Evolutionary conservation across 306 rosid species (phyloP), one percentile per base, ranked within the genome.

Genomic region (Sophora flavescens): DNA sequence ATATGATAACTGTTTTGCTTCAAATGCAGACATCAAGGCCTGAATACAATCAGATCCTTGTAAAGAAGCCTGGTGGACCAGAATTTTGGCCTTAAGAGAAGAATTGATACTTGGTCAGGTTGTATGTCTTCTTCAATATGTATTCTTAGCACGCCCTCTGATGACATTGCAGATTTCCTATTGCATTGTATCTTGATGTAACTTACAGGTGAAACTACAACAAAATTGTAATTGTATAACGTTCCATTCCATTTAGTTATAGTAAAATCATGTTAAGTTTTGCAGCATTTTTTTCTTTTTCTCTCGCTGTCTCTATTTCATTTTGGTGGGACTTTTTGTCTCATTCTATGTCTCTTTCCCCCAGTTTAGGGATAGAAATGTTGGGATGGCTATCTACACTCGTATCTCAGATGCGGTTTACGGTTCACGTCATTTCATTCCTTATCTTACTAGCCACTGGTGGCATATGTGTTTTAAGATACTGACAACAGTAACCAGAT

Each of bases 1-100:
- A 1, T 2, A 30, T 30, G 17, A 62, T 69, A 50, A 36, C 28
- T 41, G 10, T 67, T 65, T 64, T 64, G 30, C 58, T 53, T 84
- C 41, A 63, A 78, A 8, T 88, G 88, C 93, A 91, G 98, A 90
- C 98, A 51, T 90, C 96, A 70, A 89, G 93, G 74, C 95, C 96
- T n/a, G 95, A 94, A 62, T 94, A 91, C 86, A 90, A 88, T 80
- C 93, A 90, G 83, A 64, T 94, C n/a, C 89, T 92, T 45, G 92
- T 90, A 32, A 90, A 92, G 90, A 92, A 89, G 87, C 82, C 91
- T 1, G 96, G 82, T 17, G 95, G 93, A 58, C 54, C 63, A 62
- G 88, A 84, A 51, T 75, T 85, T 68, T 89, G 91, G 93, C 90
- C 96, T 14, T 83, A 71, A 74, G 83, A 86, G 80, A 32, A 38